Percentiles rank a stretch among this genome's conserved stretches.
Conservation (phyloP, 192 early-diverging fungal genomes). For the Chytriomyces sp. region DNA sequence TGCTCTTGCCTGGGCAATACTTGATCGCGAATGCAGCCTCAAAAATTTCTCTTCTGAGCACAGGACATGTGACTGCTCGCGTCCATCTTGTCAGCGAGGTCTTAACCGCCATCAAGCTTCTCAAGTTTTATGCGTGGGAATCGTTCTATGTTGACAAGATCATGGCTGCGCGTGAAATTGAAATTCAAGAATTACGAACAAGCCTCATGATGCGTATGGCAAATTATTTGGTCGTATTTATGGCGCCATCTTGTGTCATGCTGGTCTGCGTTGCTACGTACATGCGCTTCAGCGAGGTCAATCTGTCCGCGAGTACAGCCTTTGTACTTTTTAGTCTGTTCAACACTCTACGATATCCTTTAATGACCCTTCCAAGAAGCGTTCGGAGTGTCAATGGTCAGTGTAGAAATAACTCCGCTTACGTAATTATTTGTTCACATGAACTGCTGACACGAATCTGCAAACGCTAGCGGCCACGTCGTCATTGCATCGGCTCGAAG, state of each 20-base stretch:
- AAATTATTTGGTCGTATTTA: conserved; percentile 67
- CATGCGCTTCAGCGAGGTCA: neutral
- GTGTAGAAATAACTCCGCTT: conserved; percentile 1
- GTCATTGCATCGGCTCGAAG: conserved; percentile 63
- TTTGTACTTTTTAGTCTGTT: conserved; percentile 72
- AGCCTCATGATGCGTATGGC: conserved; percentile 62
- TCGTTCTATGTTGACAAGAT: conserved; percentile 63
- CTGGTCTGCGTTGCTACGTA: conserved; percentile 44
- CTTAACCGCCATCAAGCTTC: conserved; percentile 76
- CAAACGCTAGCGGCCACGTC: conserved; percentile 52
- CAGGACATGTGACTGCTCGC: conserved; percentile 67
- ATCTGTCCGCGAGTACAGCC: conserved; percentile 46
- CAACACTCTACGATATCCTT: conserved; percentile 74
- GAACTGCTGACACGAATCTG: conserved; percentile 19
- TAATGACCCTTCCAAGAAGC: conserved; percentile 68
- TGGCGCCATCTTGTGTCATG: conserved; percentile 62
- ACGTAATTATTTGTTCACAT: neutral
- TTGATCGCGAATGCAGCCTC: conserved; percentile 59
- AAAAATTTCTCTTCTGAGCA: conserved; percentile 51
- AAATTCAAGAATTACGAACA: conserved; percentile 56
- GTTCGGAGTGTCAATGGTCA: conserved; percentile 58
- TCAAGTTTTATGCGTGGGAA: conserved; percentile 83
- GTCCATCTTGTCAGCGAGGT: conserved; percentile 78
- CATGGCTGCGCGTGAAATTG: conserved; percentile 52
- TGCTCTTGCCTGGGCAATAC: conserved; percentile 69